These are phyloP conservation scores for Tetrapisispora pingtungensis DNA, from an alignment of 805 yeast genomes.

Conservation along the genomic window DNA sequence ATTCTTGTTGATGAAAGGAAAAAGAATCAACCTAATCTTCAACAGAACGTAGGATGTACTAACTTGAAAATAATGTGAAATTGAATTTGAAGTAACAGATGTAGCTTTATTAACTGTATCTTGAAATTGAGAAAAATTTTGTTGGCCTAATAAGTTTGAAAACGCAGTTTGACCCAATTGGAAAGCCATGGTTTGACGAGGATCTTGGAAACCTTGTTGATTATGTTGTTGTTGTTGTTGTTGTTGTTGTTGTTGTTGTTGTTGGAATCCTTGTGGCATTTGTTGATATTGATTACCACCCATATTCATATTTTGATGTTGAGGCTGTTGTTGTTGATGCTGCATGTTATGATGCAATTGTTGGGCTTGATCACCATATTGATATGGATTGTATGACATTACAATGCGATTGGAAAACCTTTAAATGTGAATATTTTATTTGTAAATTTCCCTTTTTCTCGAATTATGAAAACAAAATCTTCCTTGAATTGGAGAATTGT, in stretches of 20 bases:
- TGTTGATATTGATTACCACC: not conserved
- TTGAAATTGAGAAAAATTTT: constrained; percentile 47
- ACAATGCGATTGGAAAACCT: too few species aligned
- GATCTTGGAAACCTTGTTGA: constrained; percentile 46
- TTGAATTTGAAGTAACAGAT: constrained; percentile 32
- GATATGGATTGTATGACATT: constrained; percentile 42
- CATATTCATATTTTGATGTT: not conserved
- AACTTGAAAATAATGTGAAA: constrained; percentile 85
- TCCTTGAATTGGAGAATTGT: too few species aligned
- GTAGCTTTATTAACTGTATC: constrained; percentile 37
- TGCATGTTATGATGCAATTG: constrained; percentile 9
- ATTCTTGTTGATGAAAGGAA: constrained; percentile 72
- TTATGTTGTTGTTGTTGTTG: constrained; percentile 22
- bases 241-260: constrained; percentile 8
- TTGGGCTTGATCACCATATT: constrained; percentile 23
- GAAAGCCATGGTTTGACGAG: constrained; percentile 73
- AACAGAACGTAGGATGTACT: constrained; percentile 75
- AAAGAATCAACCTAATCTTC: constrained; percentile 62
- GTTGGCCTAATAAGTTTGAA: constrained; percentile 34
- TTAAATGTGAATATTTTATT: too few species aligned
- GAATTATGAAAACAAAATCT: too few species aligned
- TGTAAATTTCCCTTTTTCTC: too few species aligned
- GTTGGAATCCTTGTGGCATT: constrained; percentile 4
- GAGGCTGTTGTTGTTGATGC: not conserved
- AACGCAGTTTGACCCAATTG: constrained; percentile 84